Conservation (phyloP, 2,329 filamentous ascomycete species). For the Coniochaeta sp. region DNA sequence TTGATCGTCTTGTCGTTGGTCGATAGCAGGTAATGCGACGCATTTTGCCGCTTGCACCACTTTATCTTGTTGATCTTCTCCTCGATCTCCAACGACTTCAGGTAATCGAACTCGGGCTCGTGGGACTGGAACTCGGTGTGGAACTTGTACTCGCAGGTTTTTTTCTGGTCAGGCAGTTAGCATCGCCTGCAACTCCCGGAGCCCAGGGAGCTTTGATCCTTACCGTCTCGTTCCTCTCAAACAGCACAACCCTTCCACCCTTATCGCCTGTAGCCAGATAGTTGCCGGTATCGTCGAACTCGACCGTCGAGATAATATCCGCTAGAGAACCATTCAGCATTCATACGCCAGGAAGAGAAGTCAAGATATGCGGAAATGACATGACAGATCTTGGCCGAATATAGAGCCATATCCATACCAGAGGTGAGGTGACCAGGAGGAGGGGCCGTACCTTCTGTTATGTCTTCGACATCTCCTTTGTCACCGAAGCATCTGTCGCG, state of each 20-base stretch:
- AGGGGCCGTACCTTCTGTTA: constrained; percentile 72
- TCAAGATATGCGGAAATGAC: constrained; percentile 11
- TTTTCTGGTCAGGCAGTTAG: constrained; percentile 64
- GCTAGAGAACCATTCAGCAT: constrained; percentile 39
- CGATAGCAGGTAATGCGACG: constrained; percentile 94
- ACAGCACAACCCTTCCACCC: constrained; percentile 76
- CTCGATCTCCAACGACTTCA: constrained; percentile 98
- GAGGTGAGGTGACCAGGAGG: constrained; percentile 2
- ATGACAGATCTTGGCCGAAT: constrained; percentile 14
- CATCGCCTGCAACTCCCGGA: neutral
- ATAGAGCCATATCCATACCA: constrained; percentile 10
- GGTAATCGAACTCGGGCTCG: constrained; percentile 98
- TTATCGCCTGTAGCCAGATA: constrained; percentile 89
- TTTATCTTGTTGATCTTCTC: constrained; percentile 99
- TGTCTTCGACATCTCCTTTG: constrained; percentile 98
- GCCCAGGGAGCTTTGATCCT: constrained; percentile 24
- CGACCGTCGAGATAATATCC: constrained; percentile 87
- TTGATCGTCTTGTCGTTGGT: constrained; percentile 99
- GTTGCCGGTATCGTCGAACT: constrained; percentile 86
- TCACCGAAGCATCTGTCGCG: constrained; percentile 89
- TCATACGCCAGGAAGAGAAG: neutral
- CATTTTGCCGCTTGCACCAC: constrained; percentile 97
- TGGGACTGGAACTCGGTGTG: constrained; percentile 99
- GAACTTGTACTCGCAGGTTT: constrained; percentile 99
- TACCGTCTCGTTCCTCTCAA: constrained; percentile 94